Evolutionary conservation across 306 rosid genomes (phyloP).

Genomic region (Rubus parviflorus): DNA sequence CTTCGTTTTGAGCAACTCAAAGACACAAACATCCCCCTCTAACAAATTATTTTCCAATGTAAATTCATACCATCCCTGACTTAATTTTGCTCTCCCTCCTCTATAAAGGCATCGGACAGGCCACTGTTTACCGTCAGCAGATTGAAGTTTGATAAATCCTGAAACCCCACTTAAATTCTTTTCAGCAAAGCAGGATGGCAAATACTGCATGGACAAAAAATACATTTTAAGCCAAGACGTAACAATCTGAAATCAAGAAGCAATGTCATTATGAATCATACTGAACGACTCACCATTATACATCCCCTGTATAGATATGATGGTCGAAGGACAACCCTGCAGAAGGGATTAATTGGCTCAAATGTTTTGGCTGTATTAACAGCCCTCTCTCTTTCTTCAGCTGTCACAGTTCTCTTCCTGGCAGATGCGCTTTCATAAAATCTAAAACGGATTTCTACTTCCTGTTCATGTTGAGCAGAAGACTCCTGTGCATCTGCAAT

Average conservation of each 20-base stretch:
- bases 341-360: slow-evolving; percentile 88
- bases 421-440: slow-evolving; percentile 98
- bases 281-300: slow-evolving; percentile 75
- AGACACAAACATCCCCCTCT: slow-evolving; percentile 97
- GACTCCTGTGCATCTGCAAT: slow-evolving; percentile 66
- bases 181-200: slow-evolving; percentile 98
- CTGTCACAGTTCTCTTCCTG: slow-evolving; percentile 92
- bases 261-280: background rate
- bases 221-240: slow-evolving; percentile 6
- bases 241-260: slow-evolving; percentile 16
- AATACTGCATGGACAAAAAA: slow-evolving; percentile 53
- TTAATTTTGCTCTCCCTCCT: slow-evolving; percentile 89
- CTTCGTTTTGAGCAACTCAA: slow-evolving; percentile 62
- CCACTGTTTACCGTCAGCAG: slow-evolving; percentile 78
- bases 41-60: slow-evolving; percentile 76
- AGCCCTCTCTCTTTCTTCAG: slow-evolving; percentile 93
- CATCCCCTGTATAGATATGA: slow-evolving; percentile 95
- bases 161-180: slow-evolving; percentile 84
- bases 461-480: slow-evolving; percentile 59
- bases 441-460: slow-evolving; percentile 67
- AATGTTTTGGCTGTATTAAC: slow-evolving; percentile 73
- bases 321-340: slow-evolving; percentile 91
- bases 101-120: slow-evolving; percentile 85
- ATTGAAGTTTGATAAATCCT: slow-evolving; percentile 92
- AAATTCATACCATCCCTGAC: slow-evolving; percentile 98